Base-by-base conservation (phyloP, 352 stramenopile genomes). In the Pythium phragmitis region DNA sequence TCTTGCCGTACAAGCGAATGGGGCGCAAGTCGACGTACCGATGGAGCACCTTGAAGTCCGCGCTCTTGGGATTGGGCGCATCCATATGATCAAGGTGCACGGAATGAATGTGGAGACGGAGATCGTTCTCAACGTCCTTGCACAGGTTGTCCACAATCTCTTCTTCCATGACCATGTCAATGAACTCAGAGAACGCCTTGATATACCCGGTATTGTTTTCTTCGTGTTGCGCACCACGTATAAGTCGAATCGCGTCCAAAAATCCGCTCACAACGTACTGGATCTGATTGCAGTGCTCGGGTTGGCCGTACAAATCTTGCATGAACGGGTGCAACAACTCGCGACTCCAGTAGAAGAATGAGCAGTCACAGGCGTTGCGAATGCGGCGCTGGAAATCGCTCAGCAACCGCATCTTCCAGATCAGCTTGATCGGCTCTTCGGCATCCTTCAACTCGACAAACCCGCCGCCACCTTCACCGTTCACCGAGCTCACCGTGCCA, bases 271-370 rank as follows among this genome's bases (percentile, higher is more conserved):
- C 70, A 23, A 93, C 70, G 65, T 94, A 94, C 76, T 95, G 85
- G 39, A 94, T 87, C 41, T 87, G 83, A 59, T 89, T 91, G 28
- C 77, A 82, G 58, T 94, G 82, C 63, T 94, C 87, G 11, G 87
- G 83, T 62, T 88, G 74, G 33, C 65, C 70, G 63, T 96, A 97
- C 34, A 97, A 67, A 70, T 88, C 78, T 47, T 84, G 74, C 41
- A 98, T 60, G 70, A 98, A 96, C 3, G 79, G 79, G 45, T 91
- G 77, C 17, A 98, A 68, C 19, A 98, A 61, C 70, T 98, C 91
- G 3, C 84, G 81, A 62, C 92, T 95, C 83, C 94, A 98, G 72
- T 98, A 98, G 36, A 98, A 89, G 66, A 97, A 96, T 8, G 89
- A 96, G 65, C 88, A 97, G 69, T 97, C 90, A 66, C 91, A 97